Evolutionary conservation across 176 grass and related monocot species (phyloP), one percentile per base, ranked within the genome.

Genomic region (Alloteropsis semialata): DNA sequence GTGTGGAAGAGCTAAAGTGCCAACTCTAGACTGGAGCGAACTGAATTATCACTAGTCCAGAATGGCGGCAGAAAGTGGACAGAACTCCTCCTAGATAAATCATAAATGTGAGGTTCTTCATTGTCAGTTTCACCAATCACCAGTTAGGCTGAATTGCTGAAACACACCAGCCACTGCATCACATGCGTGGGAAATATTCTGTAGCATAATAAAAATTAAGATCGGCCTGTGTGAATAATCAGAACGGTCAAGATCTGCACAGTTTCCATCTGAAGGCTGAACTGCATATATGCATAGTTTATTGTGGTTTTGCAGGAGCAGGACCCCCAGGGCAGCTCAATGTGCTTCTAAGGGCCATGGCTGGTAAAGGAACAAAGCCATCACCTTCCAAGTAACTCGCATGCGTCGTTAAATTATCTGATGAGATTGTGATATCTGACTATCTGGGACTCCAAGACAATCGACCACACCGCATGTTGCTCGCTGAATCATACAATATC

Each of bases 321-420:
- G n/a, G n/a, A n/a, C n/a, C n/a, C n/a, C n/a, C 34, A 69, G 38
- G 13, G 68, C 25, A 55, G 59, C 38, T 32, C 33, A 44, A 44
- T 55, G 14, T 48, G 2, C 34, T 81, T 39, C 11, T 0, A 57
- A 67, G 37, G 38, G 37, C 2, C 73, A 53, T 51, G 18, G 61
- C 14, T 65, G 43, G 42, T 18, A 67, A 54, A 42, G 15, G 24
- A 41, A 81, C 27, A 45, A 19, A 77, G 10, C 1, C 68, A 18
- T 46, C 74, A 46, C 57, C 46, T 88, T 73, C 66, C 65, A 78
- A 48, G 75, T 68, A 88, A 74, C 63, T 78, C 56, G 72, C 66
- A 74, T 66, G 66, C 29, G 28, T 54, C 13, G 22, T 43, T 72
- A 39, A 55, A 79, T 70, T 73, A 46, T 78, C 70, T 17, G 51